phyloP scores from a whole-genome alignment of 495 filamentous ascomycete species.

The Neurospora terricola region DNA sequence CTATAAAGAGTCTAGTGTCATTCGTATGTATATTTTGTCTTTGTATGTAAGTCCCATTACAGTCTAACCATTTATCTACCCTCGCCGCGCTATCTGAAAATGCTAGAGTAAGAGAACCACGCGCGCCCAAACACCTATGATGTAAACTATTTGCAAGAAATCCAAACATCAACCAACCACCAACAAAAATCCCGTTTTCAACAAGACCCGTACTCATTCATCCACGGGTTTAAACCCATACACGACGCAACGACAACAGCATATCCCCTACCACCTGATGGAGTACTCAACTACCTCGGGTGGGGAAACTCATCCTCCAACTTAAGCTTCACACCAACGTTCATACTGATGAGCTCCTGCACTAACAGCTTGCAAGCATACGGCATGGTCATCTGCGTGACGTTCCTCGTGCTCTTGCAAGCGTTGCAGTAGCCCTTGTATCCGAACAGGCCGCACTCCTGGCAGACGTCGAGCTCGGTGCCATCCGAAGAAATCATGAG shows the following conservation, averaged over 20 bases:
- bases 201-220: background rate
- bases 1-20: too few relatives aligned
- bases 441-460: constrained; percentile 86
- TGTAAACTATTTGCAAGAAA: background rate
- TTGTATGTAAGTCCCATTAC: background rate
- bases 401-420: constrained; percentile 69
- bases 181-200: background rate
- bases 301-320: constrained; percentile 86
- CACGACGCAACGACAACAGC: background rate
- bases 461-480: constrained; percentile 85
- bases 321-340: constrained; percentile 76
- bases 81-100: background rate
- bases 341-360: constrained; percentile 96
- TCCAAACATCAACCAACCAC: background rate
- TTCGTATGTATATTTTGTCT: background rate
- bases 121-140: background rate
- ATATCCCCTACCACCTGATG: background rate
- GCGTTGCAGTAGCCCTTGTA: constrained; percentile 88
- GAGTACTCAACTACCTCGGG: constrained; percentile 18
- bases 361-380: constrained; percentile 96
- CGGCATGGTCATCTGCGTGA: constrained; percentile 91
- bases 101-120: background rate
- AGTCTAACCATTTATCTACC: background rate
- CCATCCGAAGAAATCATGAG: constrained; percentile 90
- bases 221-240: background rate